Conservation (phyloP, 192 early-diverging fungal species). For the Backusella mclennaniae region DNA sequence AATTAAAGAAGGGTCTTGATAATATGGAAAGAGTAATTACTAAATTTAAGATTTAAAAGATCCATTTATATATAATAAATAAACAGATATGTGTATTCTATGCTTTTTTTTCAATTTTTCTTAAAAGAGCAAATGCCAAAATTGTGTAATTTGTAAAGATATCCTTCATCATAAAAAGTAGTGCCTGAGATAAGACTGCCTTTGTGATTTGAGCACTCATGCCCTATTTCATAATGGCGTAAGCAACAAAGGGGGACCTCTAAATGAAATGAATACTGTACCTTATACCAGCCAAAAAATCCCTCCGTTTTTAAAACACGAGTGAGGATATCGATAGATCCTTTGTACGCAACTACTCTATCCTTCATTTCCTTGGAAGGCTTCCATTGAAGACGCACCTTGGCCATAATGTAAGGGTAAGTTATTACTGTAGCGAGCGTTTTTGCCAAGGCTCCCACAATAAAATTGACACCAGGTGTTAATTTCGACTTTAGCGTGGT, state of each 20-base stretch:
- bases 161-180: slow-evolving; percentile 96
- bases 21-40: slow-evolving; percentile 37
- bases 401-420: slow-evolving; percentile 99
- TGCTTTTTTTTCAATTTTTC: slow-evolving; percentile 11
- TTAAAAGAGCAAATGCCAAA: slow-evolving; percentile 53
- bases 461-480: slow-evolving; percentile 82
- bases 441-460: slow-evolving; percentile 91
- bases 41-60: not conserved
- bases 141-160: slow-evolving; percentile 77
- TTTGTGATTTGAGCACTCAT: slow-evolving; percentile 97
- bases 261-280: slow-evolving; percentile 36
- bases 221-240: slow-evolving; percentile 54
- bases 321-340: slow-evolving; percentile 80
- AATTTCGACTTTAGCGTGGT: slow-evolving; percentile 54
- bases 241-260: not conserved
- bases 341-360: slow-evolving; percentile 64
- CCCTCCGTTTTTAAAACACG: slow-evolving; percentile 83
- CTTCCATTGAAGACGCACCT: slow-evolving; percentile 93
- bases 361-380: slow-evolving; percentile 63
- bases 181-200: slow-evolving; percentile 99
- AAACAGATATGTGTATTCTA: not conserved
- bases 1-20: slow-evolving; percentile 43
- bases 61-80: not conserved
- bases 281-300: slow-evolving; percentile 90
- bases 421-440: slow-evolving; percentile 84